Base-by-base conservation (phyloP, 2,329 filamentous ascomycete genomes). In the Aspergillus texensis region DNA sequence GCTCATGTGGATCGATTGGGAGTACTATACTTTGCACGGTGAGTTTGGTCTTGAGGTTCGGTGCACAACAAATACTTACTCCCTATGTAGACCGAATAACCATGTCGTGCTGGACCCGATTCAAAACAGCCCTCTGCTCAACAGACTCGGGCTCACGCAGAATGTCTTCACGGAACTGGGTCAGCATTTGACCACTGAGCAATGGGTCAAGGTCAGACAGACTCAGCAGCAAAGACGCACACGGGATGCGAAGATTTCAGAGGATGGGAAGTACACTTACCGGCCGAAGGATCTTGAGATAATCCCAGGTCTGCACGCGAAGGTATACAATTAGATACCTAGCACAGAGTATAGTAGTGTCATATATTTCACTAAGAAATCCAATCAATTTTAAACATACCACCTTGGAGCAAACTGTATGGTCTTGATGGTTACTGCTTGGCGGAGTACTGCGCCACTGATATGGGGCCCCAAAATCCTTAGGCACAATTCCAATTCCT, bases 1-100 rank as follows among this genome's bases (percentile, higher is more conserved):
- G 78, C 76, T 2, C 74, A 80, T 64, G 61, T 81, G 28, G 79
- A 82, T 69, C 75, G 80, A 6, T 63, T 80, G 32, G 80, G 81
- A 0, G 72, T 83, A 54, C 62, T 82, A 24, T 83, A 82, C 65
- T 82, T 82, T 71, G 81, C 83, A 1, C 80, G 83, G 70, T 74
- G 56, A 46, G 69, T 65, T n/a, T 21, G 6, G 4, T 5, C 28
- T 5, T 14, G 24, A 8, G 4, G 8, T 6, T 32, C 1, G 1
- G 2, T 0, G 2, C 8, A 16, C n/a, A 3, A 16, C 6, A 8
- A 5, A 14, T 5, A 6, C 9, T 45, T 2, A 6, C 36, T 19
- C 6, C 14, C 1, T 19, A n/a, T 34, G 12, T 48, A 75, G 76
- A 12, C 79, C 79, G 12, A 80, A 81, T 63, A 81, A 82, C 65